Evolutionary conservation across 495 filamentous ascomycete species (phyloP).

Genomic region (Alectoria sarmentosa): DNA sequence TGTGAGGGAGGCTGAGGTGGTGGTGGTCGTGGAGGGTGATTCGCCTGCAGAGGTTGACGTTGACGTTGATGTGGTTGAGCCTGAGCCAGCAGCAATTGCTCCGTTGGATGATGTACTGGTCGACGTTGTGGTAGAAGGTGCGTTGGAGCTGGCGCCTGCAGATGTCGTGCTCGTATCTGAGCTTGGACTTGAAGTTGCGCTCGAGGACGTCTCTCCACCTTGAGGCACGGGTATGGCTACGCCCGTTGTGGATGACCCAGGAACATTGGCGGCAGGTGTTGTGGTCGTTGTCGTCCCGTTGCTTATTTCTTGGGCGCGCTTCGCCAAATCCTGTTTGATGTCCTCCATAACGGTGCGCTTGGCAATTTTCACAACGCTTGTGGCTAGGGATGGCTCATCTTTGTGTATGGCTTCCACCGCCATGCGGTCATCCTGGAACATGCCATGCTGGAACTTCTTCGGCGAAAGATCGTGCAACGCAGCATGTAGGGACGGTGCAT

Average conservation of each 20-base stretch:
- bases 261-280: neutral
- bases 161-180: conserved; percentile 21
- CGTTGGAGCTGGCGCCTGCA: conserved; percentile 9
- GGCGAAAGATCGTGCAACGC: conserved; percentile 42
- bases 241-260: neutral
- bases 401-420: conserved; percentile 43
- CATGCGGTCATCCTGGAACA: conserved; percentile 40
- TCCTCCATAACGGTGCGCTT: conserved; percentile 29
- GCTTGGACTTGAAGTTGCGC: conserved; percentile 13
- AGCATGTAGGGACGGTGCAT: conserved; percentile 40
- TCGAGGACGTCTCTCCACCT: conserved; percentile 6
- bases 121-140: conserved; percentile 18
- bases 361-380: conserved; percentile 37
- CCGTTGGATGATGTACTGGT: conserved; percentile 21
- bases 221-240: conserved; percentile 14
- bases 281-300: conserved; percentile 18
- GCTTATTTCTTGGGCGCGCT: conserved; percentile 24
- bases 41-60: conserved; percentile 9
- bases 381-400: conserved; percentile 41
- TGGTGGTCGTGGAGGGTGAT: conserved; percentile 10
- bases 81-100: conserved; percentile 10
- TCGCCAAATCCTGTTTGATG: conserved; percentile 19
- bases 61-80: conserved; percentile 10
- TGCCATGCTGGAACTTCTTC: conserved; percentile 45
- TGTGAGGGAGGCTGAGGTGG: conserved; percentile 21